A percentile compares a stretch with the other conserved stretches of the same genome.
Conservation (phyloP, 2,329 filamentous ascomycete species). For the Sporothrix globosa region DNA sequence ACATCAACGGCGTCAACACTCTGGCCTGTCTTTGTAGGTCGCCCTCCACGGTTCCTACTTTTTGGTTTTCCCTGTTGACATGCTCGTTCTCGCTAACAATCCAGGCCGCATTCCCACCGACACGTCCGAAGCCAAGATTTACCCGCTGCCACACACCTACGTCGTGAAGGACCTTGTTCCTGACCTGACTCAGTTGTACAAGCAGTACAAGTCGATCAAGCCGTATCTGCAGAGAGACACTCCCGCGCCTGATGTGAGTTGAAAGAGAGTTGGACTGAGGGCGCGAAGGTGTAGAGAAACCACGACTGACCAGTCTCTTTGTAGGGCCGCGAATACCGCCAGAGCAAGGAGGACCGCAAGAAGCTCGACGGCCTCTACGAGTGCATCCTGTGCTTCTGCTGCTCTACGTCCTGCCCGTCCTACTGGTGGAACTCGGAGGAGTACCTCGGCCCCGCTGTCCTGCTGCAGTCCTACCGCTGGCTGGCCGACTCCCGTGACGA, state of each 20-base stretch:
- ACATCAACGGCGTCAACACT: constrained; percentile 98
- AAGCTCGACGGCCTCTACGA: constrained; percentile 99
- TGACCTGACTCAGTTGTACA: constrained; percentile 98
- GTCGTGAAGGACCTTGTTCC: constrained; percentile 99
- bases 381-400: constrained; percentile 99
- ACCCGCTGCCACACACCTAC: constrained; percentile 97
- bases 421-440: constrained; percentile 99
- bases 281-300: neutral
- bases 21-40: constrained; percentile 92
- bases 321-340: constrained; percentile 88
- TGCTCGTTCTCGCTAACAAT: constrained; percentile 20
- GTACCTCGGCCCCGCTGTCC: constrained; percentile 94
- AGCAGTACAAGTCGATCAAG: constrained; percentile 99
- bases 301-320: neutral
- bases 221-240: constrained; percentile 94
- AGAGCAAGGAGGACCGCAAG: constrained; percentile 87
- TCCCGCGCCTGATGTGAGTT: constrained; percentile 75
- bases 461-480: constrained; percentile 98
- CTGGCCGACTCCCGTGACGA: constrained; percentile 93
- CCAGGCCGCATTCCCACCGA: constrained; percentile 91
- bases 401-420: constrained; percentile 97
- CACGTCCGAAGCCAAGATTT: constrained; percentile 86
- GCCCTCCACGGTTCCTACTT: no score
- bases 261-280: neutral
- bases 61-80: neutral